Evolutionary conservation across 163 green algal genomes (phyloP).

Genomic region (Chlamydomonas reinhardtii): DNA sequence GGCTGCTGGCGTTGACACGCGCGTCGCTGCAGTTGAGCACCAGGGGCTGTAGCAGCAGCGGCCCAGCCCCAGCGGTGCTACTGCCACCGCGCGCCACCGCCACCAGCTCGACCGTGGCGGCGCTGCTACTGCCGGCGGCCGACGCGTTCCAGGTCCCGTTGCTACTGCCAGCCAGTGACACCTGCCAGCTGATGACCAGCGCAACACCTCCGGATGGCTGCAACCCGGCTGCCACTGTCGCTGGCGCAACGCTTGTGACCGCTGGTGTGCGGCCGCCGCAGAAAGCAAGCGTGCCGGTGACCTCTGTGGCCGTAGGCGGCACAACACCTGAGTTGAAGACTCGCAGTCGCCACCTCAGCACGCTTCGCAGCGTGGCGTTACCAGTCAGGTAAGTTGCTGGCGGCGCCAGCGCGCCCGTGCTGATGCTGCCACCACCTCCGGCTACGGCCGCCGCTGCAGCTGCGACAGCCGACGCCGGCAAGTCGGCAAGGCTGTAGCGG

Average conservation of each 20-base stretch:
- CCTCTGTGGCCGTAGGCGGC: neutral
- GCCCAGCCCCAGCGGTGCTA: neutral
- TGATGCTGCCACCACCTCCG: neutral
- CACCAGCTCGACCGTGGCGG: neutral
- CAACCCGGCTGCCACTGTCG: too few species aligned
- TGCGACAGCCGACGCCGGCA: neutral
- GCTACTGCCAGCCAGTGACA: neutral
- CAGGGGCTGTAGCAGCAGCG: too few species aligned
- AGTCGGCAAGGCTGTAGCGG: neutral
- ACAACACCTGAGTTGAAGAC: neutral
- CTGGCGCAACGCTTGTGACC: neutral
- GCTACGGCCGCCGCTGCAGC: too few species aligned
- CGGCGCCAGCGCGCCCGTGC: neutral
- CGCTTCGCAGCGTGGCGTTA: neutral
- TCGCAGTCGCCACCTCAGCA: neutral
- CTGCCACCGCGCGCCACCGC: neutral
- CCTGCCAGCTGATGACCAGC: neutral
- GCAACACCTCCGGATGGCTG: too few species aligned
- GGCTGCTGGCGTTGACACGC: slow-evolving; percentile 3
- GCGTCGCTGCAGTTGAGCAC: neutral
- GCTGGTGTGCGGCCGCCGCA: neutral
- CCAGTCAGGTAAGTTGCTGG: neutral
- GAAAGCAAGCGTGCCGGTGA: neutral
- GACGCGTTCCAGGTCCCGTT: neutral
- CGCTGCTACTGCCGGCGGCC: neutral